Percentiles rank a stretch among this genome's conserved stretches.
Evolutionary conservation across 2,329 filamentous ascomycete species (phyloP).

Genomic region (Aspergillus oerlinghausenensis): DNA sequence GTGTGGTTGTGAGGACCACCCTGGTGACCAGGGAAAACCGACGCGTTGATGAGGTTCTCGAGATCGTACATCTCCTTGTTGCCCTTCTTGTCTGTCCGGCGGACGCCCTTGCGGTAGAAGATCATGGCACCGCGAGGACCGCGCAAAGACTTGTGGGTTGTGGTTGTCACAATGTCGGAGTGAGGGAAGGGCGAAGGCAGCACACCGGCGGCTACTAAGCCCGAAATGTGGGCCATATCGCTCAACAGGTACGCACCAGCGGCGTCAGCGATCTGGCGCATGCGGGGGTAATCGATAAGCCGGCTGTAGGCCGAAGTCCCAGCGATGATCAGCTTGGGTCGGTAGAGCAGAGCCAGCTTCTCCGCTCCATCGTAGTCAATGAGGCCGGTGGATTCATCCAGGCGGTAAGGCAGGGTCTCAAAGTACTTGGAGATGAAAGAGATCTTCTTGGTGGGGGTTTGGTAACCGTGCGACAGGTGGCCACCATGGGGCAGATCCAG

Average conservation of each 20-base stretch:
- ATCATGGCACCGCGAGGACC: slow-evolving; percentile 99
- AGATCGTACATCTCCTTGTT: slow-evolving; percentile 90
- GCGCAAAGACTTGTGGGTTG: slow-evolving; percentile 97
- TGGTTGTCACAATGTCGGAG: slow-evolving; percentile 96
- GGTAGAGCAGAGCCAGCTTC: slow-evolving; percentile 85
- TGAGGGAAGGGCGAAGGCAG: slow-evolving; percentile 89
- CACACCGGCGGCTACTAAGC: slow-evolving; percentile 85
- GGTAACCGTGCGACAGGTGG: slow-evolving; percentile 94
- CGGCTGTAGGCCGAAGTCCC: slow-evolving; percentile 98
- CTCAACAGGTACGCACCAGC: slow-evolving; percentile 92
- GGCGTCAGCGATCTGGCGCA: slow-evolving; percentile 91
- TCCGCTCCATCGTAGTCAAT: slow-evolving; percentile 95
- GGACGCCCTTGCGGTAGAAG: slow-evolving; percentile 97
- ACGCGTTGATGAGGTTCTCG: slow-evolving; percentile 95
- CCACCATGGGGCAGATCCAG: slow-evolving; percentile 91
- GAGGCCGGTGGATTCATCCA: slow-evolving; percentile 71
- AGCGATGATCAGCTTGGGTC: slow-evolving; percentile 92
- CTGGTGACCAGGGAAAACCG: slow-evolving; percentile 98
- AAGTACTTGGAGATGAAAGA: slow-evolving; percentile 98
- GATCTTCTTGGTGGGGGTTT: slow-evolving; percentile 93
- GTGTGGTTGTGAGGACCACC: slow-evolving; percentile 99
- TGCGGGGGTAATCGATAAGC: slow-evolving; percentile 91
- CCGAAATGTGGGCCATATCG: slow-evolving; percentile 98
- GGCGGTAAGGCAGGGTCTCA: slow-evolving; percentile 95
- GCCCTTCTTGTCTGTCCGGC: slow-evolving; percentile 85